These are phyloP conservation scores for Poa annua DNA, from an alignment of 176 grass and related monocot genomes.

Conservation along the genomic window DNA sequence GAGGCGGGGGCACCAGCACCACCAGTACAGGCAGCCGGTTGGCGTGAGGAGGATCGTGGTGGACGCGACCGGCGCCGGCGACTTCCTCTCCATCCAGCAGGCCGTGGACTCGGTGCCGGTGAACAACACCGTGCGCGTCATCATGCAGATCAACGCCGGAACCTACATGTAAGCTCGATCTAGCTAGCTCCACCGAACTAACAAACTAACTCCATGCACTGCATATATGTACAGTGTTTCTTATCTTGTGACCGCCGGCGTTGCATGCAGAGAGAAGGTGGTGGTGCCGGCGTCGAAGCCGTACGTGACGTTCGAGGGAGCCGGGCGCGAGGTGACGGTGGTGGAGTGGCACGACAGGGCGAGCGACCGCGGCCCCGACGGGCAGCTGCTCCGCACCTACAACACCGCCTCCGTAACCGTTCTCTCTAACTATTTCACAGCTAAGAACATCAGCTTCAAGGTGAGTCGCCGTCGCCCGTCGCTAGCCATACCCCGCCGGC, in stretches of 20 bases:
- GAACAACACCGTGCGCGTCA: conserved; percentile 72
- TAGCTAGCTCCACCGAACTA: neutral
- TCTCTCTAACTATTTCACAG: conserved; percentile 89
- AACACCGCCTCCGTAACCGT: conserved; percentile 93
- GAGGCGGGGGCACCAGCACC: conserved; percentile 45
- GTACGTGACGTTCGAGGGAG: conserved; percentile 87
- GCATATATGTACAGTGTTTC: too few relatives aligned
- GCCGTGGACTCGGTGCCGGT: conserved; percentile 79
- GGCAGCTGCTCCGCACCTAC: conserved; percentile 93
- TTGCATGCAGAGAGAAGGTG: conserved; percentile 83
- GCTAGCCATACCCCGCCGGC: neutral
- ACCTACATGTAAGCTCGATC: conserved; percentile 61
- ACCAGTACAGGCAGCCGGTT: conserved; percentile 57
- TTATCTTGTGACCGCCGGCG: too few relatives aligned
- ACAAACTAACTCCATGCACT: neutral
- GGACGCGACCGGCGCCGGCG: conserved; percentile 76
- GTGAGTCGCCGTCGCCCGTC: conserved; percentile 48
- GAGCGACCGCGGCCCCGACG: conserved; percentile 78
- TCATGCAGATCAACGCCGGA: conserved; percentile 85
- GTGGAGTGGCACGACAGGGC: conserved; percentile 97
- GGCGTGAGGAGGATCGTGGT: conserved; percentile 65
- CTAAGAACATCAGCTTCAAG: conserved; percentile 99
- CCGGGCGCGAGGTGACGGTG: conserved; percentile 72
- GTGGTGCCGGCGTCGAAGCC: conserved; percentile 82
- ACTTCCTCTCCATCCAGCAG: conserved; percentile 88